Evolutionary conservation across 2,329 filamentous ascomycete species (phyloP).

Genomic region (Diatrype stigma): DNA sequence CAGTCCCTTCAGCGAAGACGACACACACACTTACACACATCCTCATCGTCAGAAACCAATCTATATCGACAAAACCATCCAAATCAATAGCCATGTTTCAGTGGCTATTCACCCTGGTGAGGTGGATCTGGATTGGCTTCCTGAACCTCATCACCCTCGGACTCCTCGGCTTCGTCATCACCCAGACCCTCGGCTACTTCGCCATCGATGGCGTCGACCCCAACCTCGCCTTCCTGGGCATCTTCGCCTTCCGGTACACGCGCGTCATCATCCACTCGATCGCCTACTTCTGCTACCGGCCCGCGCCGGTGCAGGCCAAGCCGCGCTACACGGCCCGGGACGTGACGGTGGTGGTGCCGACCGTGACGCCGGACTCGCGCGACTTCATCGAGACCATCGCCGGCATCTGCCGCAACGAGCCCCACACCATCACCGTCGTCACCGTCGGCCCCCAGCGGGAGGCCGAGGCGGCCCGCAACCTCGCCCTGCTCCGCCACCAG

Average conservation of each 20-base stretch:
- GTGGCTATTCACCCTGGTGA: too few species aligned
- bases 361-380: slow-evolving; percentile 37
- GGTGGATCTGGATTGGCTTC: too few species aligned
- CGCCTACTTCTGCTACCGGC: slow-evolving; percentile 26
- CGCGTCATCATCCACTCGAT: background rate
- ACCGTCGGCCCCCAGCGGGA: slow-evolving; percentile 34
- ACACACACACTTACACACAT: too few species aligned
- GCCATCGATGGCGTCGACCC: too few species aligned
- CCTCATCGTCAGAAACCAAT: too few species aligned
- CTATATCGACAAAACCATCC: too few species aligned
- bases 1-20: too few species aligned
- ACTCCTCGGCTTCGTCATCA: too few species aligned
- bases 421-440: slow-evolving; percentile 38
- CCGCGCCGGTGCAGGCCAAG: slow-evolving; percentile 21
- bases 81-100: too few species aligned
- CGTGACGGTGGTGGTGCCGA: slow-evolving; percentile 49
- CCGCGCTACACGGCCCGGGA: slow-evolving; percentile 33
- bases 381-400: slow-evolving; percentile 39
- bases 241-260: background rate
- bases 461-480: slow-evolving; percentile 6
- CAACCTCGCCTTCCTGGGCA: background rate
- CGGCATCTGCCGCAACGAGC: slow-evolving; percentile 35
- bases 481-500: slow-evolving; percentile 5
- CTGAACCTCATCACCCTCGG: too few species aligned
- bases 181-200: too few species aligned